phyloP scores from a whole-genome alignment of 2,329 filamentous ascomycete species.

The Periconia macrospinosa region DNA sequence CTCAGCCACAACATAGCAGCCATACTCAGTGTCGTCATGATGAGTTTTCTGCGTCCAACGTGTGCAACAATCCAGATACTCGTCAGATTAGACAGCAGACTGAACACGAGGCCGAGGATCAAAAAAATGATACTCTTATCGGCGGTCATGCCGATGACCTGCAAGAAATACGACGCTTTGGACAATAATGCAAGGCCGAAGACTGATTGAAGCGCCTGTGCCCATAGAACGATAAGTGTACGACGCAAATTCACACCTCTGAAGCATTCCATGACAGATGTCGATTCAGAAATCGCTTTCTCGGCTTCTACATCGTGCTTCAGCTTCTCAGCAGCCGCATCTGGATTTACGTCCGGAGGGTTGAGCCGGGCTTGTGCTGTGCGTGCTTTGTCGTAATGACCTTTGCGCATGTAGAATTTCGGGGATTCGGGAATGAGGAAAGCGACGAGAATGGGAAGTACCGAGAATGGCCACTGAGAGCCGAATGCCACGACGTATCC shows the following conservation, averaged over 20 bases:
- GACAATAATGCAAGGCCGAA: constrained; percentile 40
- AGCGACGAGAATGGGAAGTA: constrained; percentile 47
- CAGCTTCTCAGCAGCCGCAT: constrained; percentile 29
- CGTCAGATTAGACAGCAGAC: constrained; percentile 48
- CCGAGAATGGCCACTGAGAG: constrained; percentile 50
- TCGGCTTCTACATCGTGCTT: constrained; percentile 27
- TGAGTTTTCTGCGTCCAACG: constrained; percentile 46
- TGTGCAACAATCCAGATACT: constrained; percentile 50
- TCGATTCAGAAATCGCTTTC: constrained; percentile 15
- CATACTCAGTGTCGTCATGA: constrained; percentile 38
- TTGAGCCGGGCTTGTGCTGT: constrained; percentile 55
- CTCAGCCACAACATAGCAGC: constrained; percentile 46
- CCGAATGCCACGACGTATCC: constrained; percentile 49
- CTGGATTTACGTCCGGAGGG: constrained; percentile 38
- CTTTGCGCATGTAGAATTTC: constrained; percentile 51
- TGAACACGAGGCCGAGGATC: constrained; percentile 51
- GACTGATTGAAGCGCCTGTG: constrained; percentile 35
- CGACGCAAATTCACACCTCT: constrained; percentile 36
- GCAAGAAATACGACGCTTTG: constrained; percentile 40
- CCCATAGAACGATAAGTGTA: constrained; percentile 42
- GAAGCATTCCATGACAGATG: constrained; percentile 41
- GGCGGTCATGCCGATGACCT: constrained; percentile 34
- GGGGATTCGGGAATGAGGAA: constrained; percentile 56
- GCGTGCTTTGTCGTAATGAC: constrained; percentile 44
- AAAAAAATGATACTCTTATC: constrained; percentile 46